Evolutionary conservation across 2,329 filamentous ascomycete species (phyloP).

Genomic region (Aschersonia sp.): DNA sequence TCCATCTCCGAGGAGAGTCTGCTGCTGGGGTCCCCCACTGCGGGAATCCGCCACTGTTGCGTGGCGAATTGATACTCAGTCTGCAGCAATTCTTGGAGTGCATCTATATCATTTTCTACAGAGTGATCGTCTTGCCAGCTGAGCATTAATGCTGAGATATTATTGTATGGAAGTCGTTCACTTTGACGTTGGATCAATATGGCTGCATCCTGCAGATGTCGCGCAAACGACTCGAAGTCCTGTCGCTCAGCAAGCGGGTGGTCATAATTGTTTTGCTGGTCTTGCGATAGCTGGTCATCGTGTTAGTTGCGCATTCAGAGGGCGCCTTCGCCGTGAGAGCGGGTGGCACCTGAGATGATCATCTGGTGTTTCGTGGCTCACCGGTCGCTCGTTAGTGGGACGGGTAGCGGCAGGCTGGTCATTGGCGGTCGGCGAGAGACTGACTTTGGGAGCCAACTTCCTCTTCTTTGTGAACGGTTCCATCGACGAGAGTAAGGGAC

Average conservation of each 20-base stretch:
- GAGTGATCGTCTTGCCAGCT: constrained; percentile 47
- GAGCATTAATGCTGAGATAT: constrained; percentile 44
- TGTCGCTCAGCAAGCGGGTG: constrained; percentile 31
- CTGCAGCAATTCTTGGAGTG: constrained; percentile 42
- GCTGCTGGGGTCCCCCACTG: constrained; percentile 41
- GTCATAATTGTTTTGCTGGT: constrained; percentile 24
- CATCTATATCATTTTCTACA: constrained; percentile 36
- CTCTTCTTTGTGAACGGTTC: constrained; percentile 28
- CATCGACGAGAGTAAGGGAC: constrained; percentile 15
- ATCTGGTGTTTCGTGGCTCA: constrained; percentile 1
- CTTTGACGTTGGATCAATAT: constrained; percentile 52
- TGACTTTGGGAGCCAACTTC: constrained; percentile 28
- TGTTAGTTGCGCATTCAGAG: background rate
- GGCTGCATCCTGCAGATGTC: constrained; percentile 53
- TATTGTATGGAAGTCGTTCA: constrained; percentile 40
- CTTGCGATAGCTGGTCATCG: constrained; percentile 5
- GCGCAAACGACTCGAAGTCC: constrained; percentile 53
- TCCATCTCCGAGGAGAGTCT: constrained; percentile 47
- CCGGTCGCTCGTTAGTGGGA: constrained; percentile 3
- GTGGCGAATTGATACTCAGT: constrained; percentile 47
- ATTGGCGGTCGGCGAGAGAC: constrained; percentile 15
- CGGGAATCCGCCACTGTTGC: constrained; percentile 46
- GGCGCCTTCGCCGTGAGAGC: background rate
- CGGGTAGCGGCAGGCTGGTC: constrained; percentile 10
- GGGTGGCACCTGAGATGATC: background rate